Percentiles rank a stretch among this genome's conserved stretches.
phyloP scores from a whole-genome alignment of 345 rosid species.

The Populus euphratica region DNA sequence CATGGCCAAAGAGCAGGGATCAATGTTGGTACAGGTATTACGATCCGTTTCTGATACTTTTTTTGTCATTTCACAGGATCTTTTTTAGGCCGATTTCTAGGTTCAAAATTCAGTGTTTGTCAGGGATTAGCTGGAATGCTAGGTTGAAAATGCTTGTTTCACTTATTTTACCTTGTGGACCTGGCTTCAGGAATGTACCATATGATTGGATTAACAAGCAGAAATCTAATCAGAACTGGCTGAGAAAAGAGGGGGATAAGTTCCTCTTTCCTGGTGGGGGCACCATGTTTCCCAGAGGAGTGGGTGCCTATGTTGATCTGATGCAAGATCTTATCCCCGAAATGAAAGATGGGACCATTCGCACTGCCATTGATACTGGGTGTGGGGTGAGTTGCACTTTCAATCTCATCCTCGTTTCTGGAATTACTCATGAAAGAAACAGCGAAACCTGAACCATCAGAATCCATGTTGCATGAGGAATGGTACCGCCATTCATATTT shows the following conservation, averaged over 20 bases:
- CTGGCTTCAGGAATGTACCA: constrained; percentile 81
- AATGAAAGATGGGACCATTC: constrained; percentile 83
- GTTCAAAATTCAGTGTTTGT: background rate
- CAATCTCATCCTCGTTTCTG: background rate
- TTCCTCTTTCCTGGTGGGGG: constrained; percentile 97
- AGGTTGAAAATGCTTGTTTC: background rate
- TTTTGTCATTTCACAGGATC: background rate
- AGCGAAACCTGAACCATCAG: background rate
- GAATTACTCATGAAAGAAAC: background rate
- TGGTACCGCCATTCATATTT: background rate
- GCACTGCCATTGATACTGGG: constrained; percentile 95
- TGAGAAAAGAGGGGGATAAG: constrained; percentile 84
- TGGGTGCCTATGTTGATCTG: constrained; percentile 85
- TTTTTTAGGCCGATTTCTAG: background rate
- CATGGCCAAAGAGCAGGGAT: constrained; percentile 90
- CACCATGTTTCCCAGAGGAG: constrained; percentile 96
- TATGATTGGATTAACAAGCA: constrained; percentile 96
- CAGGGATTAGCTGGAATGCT: background rate
- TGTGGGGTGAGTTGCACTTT: constrained; percentile 69
- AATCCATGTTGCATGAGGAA: background rate
- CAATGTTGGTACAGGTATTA: constrained; percentile 96
- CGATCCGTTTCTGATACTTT: constrained; percentile 1
- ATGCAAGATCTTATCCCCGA: constrained; percentile 95
- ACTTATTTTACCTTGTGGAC: constrained; percentile 10
- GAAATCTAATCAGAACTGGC: constrained; percentile 97